These are phyloP conservation scores for Pleurotus tuber-regium DNA, from an alignment of 768 basidiomycete species.

Conservation along the genomic window DNA sequence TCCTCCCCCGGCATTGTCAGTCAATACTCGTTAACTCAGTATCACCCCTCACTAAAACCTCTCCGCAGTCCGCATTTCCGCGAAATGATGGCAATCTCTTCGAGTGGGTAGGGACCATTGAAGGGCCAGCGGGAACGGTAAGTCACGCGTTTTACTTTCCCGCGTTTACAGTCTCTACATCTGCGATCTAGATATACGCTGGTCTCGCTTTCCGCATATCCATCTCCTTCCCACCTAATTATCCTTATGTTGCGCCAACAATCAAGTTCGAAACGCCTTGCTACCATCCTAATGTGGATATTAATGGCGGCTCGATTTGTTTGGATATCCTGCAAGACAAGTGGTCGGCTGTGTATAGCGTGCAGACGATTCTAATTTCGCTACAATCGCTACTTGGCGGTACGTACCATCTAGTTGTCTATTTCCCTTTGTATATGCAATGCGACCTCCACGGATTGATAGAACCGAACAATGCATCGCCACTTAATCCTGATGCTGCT, in stretches of 20 bases:
- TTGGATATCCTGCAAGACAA: slow-evolving; percentile 90
- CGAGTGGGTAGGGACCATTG: slow-evolving; percentile 89
- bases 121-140: slow-evolving; percentile 76
- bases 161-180: neutral
- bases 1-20: slow-evolving; percentile 85
- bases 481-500: slow-evolving; percentile 85
- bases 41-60: neutral
- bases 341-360: slow-evolving; percentile 92
- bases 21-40: slow-evolving; percentile 10
- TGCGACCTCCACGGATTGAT: slow-evolving; percentile 12
- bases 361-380: slow-evolving; percentile 85
- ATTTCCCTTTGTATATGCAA: neutral
- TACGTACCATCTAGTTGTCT: slow-evolving; percentile 32
- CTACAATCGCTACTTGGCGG: slow-evolving; percentile 87
- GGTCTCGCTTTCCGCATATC: slow-evolving; percentile 81
- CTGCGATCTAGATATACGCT: slow-evolving; percentile 58
- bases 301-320: slow-evolving; percentile 74
- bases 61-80: slow-evolving; percentile 78
- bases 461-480: slow-evolving; percentile 95
- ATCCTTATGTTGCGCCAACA: slow-evolving; percentile 81
- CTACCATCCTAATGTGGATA: slow-evolving; percentile 90
- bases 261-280: slow-evolving; percentile 90
- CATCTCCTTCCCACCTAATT: slow-evolving; percentile 83
- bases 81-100: slow-evolving; percentile 84
- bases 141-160: slow-evolving; percentile 22